These are phyloP conservation scores for Trichoderma aggressivum DNA, from an alignment of 2,329 filamentous ascomycete genomes.

Conservation along the genomic window DNA sequence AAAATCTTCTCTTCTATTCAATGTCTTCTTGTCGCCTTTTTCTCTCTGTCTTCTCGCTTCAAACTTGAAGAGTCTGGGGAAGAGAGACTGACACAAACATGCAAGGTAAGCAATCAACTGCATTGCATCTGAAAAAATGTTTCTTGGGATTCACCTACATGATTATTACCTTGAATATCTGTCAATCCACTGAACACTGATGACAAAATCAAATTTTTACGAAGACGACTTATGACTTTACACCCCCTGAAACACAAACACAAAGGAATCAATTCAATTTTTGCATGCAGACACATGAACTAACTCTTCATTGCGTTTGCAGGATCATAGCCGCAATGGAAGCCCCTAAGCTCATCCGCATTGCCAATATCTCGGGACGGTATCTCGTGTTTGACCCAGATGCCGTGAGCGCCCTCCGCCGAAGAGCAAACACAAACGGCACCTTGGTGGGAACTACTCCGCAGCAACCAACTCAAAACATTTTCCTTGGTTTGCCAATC, in stretches of 20 bases:
- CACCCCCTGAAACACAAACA: neutral
- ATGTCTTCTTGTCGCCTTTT: constrained; percentile 18
- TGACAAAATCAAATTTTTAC: constrained; percentile 42
- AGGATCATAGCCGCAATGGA: constrained; percentile 26
- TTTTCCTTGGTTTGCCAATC: constrained; percentile 84
- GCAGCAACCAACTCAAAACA: constrained; percentile 90
- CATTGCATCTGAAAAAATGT: neutral
- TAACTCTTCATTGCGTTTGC: neutral
- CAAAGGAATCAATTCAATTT: neutral
- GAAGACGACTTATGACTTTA: constrained; percentile 43
- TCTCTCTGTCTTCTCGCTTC: constrained; percentile 1
- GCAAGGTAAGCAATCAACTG: constrained; percentile 19
- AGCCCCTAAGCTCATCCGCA: constrained; percentile 57
- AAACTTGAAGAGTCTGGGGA: neutral
- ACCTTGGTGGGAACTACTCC: constrained; percentile 84
- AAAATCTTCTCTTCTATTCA: constrained; percentile 18
- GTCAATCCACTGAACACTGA: constrained; percentile 58
- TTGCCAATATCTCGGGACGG: constrained; percentile 74
- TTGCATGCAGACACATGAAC: neutral
- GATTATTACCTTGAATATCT: constrained; percentile 54
- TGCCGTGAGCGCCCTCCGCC: constrained; percentile 72
- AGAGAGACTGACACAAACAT: neutral
- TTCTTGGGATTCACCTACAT: constrained; percentile 28
- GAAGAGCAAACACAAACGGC: constrained; percentile 78
- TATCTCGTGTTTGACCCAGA: constrained; percentile 90